A percentile compares a stretch with the other conserved stretches of the same genome.
phyloP scores from a whole-genome alignment of 2,329 filamentous ascomycete genomes.

The Epichloe sylvatica region DNA sequence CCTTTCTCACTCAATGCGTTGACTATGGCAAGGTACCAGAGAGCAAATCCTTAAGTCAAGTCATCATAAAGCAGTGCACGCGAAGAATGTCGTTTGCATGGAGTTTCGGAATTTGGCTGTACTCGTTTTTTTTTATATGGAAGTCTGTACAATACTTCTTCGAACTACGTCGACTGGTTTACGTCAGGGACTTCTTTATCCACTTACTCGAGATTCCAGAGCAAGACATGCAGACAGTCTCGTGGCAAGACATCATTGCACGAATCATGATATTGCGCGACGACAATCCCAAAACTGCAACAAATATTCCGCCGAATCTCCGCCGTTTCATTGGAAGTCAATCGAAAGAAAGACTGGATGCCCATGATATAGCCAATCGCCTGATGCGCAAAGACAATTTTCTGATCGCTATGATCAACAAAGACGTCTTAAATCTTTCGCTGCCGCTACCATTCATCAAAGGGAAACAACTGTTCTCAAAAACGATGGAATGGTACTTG shows the following conservation, averaged over 20 bases:
- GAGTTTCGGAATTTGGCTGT: constrained; percentile 70
- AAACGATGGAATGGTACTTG: constrained; percentile 83
- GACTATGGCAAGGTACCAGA: constrained; percentile 64
- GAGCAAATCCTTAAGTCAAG: constrained; percentile 40
- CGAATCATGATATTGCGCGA: constrained; percentile 75
- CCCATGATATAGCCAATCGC: constrained; percentile 91
- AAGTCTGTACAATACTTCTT: constrained; percentile 61
- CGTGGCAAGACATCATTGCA: constrained; percentile 82
- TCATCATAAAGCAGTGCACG: constrained; percentile 61
- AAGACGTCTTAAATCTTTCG: constrained; percentile 79
- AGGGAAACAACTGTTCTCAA: constrained; percentile 70
- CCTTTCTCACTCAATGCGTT: constrained; percentile 74
- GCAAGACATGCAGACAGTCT: constrained; percentile 82
- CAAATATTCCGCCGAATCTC: constrained; percentile 36
- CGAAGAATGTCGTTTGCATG: constrained; percentile 58
- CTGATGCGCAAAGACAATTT: constrained; percentile 97
- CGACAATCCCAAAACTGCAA: constrained; percentile 70
- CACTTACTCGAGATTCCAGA: constrained; percentile 69
- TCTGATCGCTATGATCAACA: constrained; percentile 92
- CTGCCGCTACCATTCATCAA: constrained; percentile 73
- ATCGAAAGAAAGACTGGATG: constrained; percentile 87
- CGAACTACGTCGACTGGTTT: constrained; percentile 56
- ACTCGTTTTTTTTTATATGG: constrained; percentile 73
- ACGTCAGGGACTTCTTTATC: constrained; percentile 76
- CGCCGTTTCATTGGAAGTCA: constrained; percentile 59